These are phyloP conservation scores for Apophysomyces ossiformis DNA, from an alignment of 371 early-diverging fungal genomes.

Conservation along the genomic window DNA sequence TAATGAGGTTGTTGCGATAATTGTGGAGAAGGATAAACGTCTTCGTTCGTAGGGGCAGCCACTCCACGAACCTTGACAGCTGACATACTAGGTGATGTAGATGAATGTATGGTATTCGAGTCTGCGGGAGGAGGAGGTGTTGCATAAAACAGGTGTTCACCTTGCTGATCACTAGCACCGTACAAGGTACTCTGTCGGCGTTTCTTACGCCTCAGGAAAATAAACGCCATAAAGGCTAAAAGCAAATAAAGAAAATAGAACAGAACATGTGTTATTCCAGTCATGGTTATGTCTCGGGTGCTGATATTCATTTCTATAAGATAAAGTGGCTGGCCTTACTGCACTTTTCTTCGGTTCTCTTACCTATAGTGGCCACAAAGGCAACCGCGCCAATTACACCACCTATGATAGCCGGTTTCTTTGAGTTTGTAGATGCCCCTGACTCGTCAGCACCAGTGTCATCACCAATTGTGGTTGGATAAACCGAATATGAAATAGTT, in stretches of 20 bases:
- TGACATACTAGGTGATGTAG: constrained; percentile 2
- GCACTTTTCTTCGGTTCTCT: not conserved
- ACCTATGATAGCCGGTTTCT: not conserved
- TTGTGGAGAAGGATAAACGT: not conserved
- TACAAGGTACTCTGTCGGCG: constrained; percentile 7
- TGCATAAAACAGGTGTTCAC: constrained; percentile 10
- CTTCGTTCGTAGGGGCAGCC: not conserved
- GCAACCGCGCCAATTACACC: constrained; percentile 2
- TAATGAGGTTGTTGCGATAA: not conserved
- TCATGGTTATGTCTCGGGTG: not conserved
- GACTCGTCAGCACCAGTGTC: not conserved
- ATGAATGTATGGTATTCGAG: not conserved
- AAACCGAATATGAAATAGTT: not conserved
- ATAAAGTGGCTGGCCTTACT: not conserved
- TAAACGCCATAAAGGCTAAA: constrained; percentile 6
- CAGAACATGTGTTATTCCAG: too few species aligned
- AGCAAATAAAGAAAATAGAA: too few species aligned
- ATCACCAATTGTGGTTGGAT: not conserved
- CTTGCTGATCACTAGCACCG: constrained; percentile 6
- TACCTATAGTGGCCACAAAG: not conserved
- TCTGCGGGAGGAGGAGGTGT: constrained; percentile 6
- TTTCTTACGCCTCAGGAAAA: not conserved
- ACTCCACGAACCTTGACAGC: not conserved
- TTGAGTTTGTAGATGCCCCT: constrained; percentile 5
- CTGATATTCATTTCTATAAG: not conserved